These are phyloP conservation scores for Thraustochytrium sp. DNA, from an alignment of 352 stramenopile genomes.

Conservation along the genomic window DNA sequence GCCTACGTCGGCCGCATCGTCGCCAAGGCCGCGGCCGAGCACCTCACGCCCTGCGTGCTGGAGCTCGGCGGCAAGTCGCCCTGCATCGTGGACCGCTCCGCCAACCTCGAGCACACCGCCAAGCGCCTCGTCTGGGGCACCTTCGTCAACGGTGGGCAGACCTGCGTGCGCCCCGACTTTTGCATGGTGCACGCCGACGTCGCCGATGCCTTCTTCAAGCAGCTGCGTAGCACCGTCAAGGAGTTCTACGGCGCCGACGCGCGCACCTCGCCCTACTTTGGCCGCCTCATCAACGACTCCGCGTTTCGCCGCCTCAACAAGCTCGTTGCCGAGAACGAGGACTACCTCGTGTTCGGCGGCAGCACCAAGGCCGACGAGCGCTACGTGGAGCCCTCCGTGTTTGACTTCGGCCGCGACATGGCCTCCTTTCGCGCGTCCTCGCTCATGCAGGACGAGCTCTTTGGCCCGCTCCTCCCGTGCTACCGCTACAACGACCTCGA, in stretches of 20 bases:
- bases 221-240: constrained; percentile 53
- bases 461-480: constrained; percentile 87
- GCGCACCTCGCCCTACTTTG: constrained; percentile 59
- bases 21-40: constrained; percentile 74
- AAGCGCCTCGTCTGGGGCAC: constrained; percentile 73
- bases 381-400: constrained; percentile 75
- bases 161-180: constrained; percentile 86
- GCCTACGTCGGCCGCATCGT: constrained; percentile 73
- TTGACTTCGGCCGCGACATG: constrained; percentile 53
- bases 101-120: constrained; percentile 58
- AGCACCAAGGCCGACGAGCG: constrained; percentile 62
- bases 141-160: constrained; percentile 83
- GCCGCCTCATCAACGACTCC: constrained; percentile 52
- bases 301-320: constrained; percentile 10
- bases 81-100: constrained; percentile 67
- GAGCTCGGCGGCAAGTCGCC: constrained; percentile 88
- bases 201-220: constrained; percentile 52
- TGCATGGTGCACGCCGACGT: constrained; percentile 69
- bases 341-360: constrained; percentile 59
- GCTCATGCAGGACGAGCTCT: constrained; percentile 86
- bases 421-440: background rate
- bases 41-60: constrained; percentile 81
- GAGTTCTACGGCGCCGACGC: constrained; percentile 62
- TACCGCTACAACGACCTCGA: constrained; percentile 56
- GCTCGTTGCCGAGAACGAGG: constrained; percentile 61